These are phyloP conservation scores for Cyberlindnera galapagoensis DNA, from an alignment of 805 yeast species.

Conservation along the genomic window DNA sequence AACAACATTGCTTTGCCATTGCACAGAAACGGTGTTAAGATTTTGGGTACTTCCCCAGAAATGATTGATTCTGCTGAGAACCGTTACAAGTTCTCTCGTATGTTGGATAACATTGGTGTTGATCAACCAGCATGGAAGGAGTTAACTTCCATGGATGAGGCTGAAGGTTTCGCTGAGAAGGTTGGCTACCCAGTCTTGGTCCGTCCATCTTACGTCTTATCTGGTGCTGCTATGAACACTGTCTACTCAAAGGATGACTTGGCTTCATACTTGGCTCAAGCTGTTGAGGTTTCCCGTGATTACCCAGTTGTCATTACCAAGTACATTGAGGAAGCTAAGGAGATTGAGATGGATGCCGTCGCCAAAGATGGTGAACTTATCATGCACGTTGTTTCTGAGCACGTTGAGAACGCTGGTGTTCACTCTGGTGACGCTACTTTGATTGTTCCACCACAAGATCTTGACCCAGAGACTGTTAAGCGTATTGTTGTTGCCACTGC, in stretches of 20 bases:
- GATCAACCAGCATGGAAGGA: conserved; percentile 99
- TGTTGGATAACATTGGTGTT: conserved; percentile 93
- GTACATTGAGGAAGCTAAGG: conserved; percentile 94
- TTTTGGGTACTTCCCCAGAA: conserved; percentile 95
- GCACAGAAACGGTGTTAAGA: conserved; percentile 91
- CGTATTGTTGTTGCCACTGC: conserved; percentile 95
- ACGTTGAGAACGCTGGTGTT: conserved; percentile 98
- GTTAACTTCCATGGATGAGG: conserved; percentile 86
- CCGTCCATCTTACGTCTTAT: conserved; percentile 93
- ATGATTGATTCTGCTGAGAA: conserved; percentile 98
- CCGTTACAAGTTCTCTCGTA: conserved; percentile 94
- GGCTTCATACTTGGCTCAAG: conserved; percentile 82
- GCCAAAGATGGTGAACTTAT: conserved; percentile 91
- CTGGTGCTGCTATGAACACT: conserved; percentile 99
- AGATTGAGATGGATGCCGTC: conserved; percentile 98
- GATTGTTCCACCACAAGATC: conserved; percentile 94
- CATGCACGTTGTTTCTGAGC: conserved; percentile 97
- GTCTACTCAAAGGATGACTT: conserved; percentile 86
- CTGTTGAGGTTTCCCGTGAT: conserved; percentile 95
- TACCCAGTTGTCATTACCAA: conserved; percentile 97
- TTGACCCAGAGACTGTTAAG: conserved; percentile 83
- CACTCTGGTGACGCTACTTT: conserved; percentile 99
- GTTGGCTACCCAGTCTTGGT: conserved; percentile 94
- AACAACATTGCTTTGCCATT: conserved; percentile 91
- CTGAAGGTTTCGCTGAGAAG: conserved; percentile 83